phyloP scores from a whole-genome alignment of 768 basidiomycete species.

The Trametes meyenii region DNA sequence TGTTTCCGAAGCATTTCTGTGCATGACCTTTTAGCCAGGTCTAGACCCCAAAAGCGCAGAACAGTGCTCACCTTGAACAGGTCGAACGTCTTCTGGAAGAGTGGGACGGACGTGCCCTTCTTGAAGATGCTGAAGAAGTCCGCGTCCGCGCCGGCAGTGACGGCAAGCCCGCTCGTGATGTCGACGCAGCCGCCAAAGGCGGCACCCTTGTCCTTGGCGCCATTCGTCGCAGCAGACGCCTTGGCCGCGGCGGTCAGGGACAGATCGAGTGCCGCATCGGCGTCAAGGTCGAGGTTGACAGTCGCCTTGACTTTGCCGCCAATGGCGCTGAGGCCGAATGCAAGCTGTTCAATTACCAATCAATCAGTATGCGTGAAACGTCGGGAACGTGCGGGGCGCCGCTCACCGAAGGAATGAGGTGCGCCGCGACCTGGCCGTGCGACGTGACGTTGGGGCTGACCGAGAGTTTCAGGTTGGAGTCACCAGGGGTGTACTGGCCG shows the following conservation, averaged over 20 bases:
- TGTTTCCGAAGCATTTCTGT: constrained; percentile 28
- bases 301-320: constrained; percentile 38
- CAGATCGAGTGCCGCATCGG: constrained; percentile 32
- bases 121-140: constrained; percentile 30
- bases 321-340: constrained; percentile 48
- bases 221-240: neutral
- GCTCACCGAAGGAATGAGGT: constrained; percentile 46
- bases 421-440: constrained; percentile 46
- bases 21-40: neutral
- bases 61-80: constrained; percentile 27
- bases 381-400: neutral
- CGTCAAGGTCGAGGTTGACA: constrained; percentile 45
- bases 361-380: neutral
- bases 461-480: constrained; percentile 45
- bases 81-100: constrained; percentile 29
- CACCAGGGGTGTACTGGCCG: constrained; percentile 8
- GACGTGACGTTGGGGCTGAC: constrained; percentile 44
- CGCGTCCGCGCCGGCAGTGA: constrained; percentile 27
- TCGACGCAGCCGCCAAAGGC: constrained; percentile 28
- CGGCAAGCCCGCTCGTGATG: constrained; percentile 26
- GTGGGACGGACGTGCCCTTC: constrained; percentile 19
- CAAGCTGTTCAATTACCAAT: constrained; percentile 29
- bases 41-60: neutral
- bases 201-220: constrained; percentile 12
- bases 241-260: constrained; percentile 24